Base-by-base conservation (phyloP, 2,329 filamentous ascomycete genomes). In the Pseudopyricularia cyperi region DNA sequence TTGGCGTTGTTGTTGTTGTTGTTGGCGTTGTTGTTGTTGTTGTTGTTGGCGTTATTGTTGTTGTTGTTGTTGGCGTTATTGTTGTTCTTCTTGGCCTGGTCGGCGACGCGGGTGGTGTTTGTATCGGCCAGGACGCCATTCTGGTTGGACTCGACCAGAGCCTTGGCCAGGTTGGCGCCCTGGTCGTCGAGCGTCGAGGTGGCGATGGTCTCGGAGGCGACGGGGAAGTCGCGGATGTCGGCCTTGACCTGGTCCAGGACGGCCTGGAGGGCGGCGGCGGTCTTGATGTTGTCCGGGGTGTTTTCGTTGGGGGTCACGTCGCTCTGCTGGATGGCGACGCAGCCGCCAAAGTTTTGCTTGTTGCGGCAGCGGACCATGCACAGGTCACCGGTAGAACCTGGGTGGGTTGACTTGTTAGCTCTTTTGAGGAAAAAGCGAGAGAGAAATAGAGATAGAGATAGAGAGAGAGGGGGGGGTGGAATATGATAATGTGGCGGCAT, bases 291-390 rank as follows among this genome's bases (percentile, higher is more conserved):
- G 48, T 65, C 60, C 3, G 73, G 64, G 0, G 63, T 68, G 64
- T 77, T 77, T 51, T 59, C 60, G 51, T 63, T 70, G 48, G 69
- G 54, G 0, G 62, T 58, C 17, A 60, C 58, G 56, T 79, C 77
- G 24, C 66, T 65, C 58, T 82, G 78, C 62, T 79, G 71, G 22
- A 80, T 69, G 3, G 76, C 66, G 60, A 80, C 75, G 62, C 77
- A 81, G 50, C 77, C 57, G 28, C 62, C 62, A 52, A 80, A 80
- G 5, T 72, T 63, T 3, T 76, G 74, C 52, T 72, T 73, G 66
- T 81, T 81, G n/a, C 75, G 69, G 68, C 77, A 81, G 30, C 77
- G 72, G 19, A 81, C 68, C 1, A 76, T 80, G 67, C 76, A 79
- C 28, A 79, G 59, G 50, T 78, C 74, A 44, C 79, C 79, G 2